Base-by-base conservation (phyloP, 2,329 filamentous ascomycete species). In the Diaporthe vexans region DNA sequence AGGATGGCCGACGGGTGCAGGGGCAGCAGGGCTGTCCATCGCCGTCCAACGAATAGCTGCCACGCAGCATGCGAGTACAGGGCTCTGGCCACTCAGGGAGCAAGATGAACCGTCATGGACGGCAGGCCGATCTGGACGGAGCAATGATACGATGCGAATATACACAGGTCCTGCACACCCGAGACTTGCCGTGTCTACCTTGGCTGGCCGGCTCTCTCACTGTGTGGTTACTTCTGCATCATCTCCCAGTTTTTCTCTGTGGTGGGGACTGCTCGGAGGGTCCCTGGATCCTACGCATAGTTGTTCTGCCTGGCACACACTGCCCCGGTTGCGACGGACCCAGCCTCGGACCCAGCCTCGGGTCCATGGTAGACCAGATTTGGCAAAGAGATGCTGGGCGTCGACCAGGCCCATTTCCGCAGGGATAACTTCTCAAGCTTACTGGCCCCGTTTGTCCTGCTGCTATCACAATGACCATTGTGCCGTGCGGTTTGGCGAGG, bases 1-100 rank as follows among this genome's bases (percentile, higher is more conserved):
- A 63, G 56, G 69, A 61, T 72, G 69, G 69, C 69, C 63, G 69
- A 61, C 69, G 51, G 58, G 56, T 33, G 56, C 43, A 61, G 57
- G 69, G 69, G 52, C 54, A 33, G 40, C 26, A 70, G 52, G 59
- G 43, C 40, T 72, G 37, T 54, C 56, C 37, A 43, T 52, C 54
- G 21, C 43, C 70, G 70, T 72, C 74, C 74, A 75, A 75, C 71
- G 71, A 71, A 59, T 65, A 67, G 65, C n/a, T 40, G 71, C 74
- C 74, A 69, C 74, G 71, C 72, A 65, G 74, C 73, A 75, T 40
- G 58, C 63, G 71, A 33, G 57, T 26, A 52, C 69, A 26, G 37
- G 61, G 52, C 51, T 72, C 52, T 63, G 48, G 67, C 56, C 40
- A 65, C 59, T 70, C 52, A 51, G 26, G 46, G 63, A 58, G 26